Evolutionary conservation across 129 eudicot species (phyloP), one percentile per base, ranked within the genome.

Genomic region (Cynara cardunculus): DNA sequence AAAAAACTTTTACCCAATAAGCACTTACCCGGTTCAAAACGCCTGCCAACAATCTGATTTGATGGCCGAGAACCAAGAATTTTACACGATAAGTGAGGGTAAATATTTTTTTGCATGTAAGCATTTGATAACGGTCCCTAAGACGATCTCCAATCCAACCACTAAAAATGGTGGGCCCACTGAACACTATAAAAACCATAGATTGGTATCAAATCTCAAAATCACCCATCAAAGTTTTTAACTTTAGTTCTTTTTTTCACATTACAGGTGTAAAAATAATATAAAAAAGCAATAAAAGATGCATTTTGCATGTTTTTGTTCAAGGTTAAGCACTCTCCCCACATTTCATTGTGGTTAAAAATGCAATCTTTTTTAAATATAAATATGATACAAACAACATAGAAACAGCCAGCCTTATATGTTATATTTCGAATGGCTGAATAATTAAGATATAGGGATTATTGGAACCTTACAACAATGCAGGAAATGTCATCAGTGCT

Each of bases 401-500:
- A 1, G 39, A 69, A 68, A 78, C 18, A 79, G 31, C 16, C 37
- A 71, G 25, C 71, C 70, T 32, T 35, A 31, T 31, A 44, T 44
- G 19, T 79, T 49, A 71, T 61, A 56, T 34, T 25, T 34, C 28
- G 62, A 19, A 62, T 80, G 76, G 28, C 82, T 44, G 72, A 6
- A 53, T 59, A 22, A 10, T 34, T 2, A 0, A 56, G 21, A 27
- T 8, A 25, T 4, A 25, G 32, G 25, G 25, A 69, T 83, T 78
- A 94, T 16, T 89, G 89, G 73, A 94, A 94, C 87, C 88, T 90
- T 25, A 94, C 96, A 72, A 95, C 99, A 61, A 92, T 88, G 90
- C 99, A 92, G 26, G 99, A 95, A 13, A 95, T 95, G 62, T 95
- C 99, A 81, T 95, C 99, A 74, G 86, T 90, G 85, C 99, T 95